Evolutionary conservation across 2,329 filamentous ascomycete genomes (phyloP).

Genomic region (Aspergillus costaricaensis): DNA sequence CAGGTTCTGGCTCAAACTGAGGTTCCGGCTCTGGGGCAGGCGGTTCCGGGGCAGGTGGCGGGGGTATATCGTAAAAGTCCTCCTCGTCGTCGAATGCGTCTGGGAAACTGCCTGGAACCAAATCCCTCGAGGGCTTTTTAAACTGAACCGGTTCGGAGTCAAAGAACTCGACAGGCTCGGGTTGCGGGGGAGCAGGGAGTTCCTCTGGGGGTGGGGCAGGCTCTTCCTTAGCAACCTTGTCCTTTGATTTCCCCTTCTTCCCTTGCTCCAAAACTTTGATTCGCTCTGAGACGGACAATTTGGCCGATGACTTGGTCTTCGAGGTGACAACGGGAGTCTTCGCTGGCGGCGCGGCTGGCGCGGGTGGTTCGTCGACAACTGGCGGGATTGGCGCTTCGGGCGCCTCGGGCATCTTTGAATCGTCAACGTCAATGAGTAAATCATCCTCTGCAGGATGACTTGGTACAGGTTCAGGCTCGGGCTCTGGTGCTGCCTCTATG

Average conservation of each 20-base stretch:
- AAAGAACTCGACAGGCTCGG: slow-evolving; percentile 10
- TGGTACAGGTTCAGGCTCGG: slow-evolving; percentile 17
- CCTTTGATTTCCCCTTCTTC: slow-evolving; percentile 44
- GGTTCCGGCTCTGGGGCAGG: slow-evolving; percentile 22
- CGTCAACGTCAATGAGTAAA: slow-evolving; percentile 41
- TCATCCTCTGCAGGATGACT: slow-evolving; percentile 19
- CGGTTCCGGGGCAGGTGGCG: slow-evolving; percentile 25
- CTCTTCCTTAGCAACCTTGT: slow-evolving; percentile 30
- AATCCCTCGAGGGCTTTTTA: slow-evolving; percentile 41
- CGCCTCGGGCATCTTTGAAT: slow-evolving; percentile 32
- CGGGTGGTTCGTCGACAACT: slow-evolving; percentile 42
- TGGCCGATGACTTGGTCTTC: slow-evolving; percentile 44
- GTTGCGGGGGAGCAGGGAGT: slow-evolving; percentile 16
- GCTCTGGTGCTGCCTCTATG: slow-evolving; percentile 35
- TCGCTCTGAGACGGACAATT: slow-evolving; percentile 55
- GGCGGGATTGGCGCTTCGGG: slow-evolving; percentile 38
- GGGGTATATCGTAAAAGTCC: slow-evolving; percentile 25
- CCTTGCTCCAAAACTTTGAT: slow-evolving; percentile 51
- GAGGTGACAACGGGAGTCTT: slow-evolving; percentile 34
- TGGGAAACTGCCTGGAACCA: slow-evolving; percentile 62
- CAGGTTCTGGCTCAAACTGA: slow-evolving; percentile 21
- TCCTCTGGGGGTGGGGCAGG: slow-evolving; percentile 18
- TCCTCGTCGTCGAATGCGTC: slow-evolving; percentile 53
- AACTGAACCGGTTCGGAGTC: slow-evolving; percentile 32
- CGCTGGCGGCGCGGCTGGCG: slow-evolving; percentile 44